A percentile compares a stretch with the other conserved stretches of the same genome.
These are phyloP conservation scores for Phytophthora sojae DNA, from an alignment of 352 stramenopile genomes.

Conservation along the genomic window DNA sequence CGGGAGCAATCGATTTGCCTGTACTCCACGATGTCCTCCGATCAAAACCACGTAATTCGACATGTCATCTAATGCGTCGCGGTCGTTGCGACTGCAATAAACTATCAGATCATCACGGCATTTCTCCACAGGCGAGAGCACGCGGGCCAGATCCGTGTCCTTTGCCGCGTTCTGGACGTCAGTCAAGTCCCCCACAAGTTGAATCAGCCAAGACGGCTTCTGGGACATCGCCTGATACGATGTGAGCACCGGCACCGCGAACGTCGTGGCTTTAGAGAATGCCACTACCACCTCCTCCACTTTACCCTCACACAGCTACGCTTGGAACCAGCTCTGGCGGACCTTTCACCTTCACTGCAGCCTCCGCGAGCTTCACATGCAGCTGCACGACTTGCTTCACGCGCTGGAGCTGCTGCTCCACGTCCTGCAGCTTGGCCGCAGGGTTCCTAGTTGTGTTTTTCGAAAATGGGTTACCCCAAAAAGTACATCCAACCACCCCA, in stretches of 20 bases:
- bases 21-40: constrained; percentile 5
- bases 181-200: constrained; percentile 20
- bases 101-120: constrained; percentile 1
- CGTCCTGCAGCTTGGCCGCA: constrained; percentile 11
- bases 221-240: constrained; percentile 14
- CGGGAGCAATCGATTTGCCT: constrained; percentile 9
- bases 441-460: too few relatives aligned
- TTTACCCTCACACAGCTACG: neutral
- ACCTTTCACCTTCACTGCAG: neutral
- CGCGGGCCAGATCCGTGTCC: neutral
- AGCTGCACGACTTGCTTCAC: constrained; percentile 15
- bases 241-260: constrained; percentile 11
- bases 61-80: constrained; percentile 12
- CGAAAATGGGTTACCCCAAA: too few relatives aligned
- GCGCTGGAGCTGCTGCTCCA: constrained; percentile 24
- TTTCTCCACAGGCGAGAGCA: neutral
- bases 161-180: constrained; percentile 8
- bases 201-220: constrained; percentile 17
- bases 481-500: too few relatives aligned
- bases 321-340: neutral
- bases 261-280: neutral
- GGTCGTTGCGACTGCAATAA: constrained; percentile 6
- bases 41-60: constrained; percentile 16
- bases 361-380: constrained; percentile 6
- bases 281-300: neutral